Percentiles rank a stretch among this genome's conserved stretches.
Evolutionary conservation across 1,284 basidiomycete species (phyloP).

Genomic region (Leucoagaricus sp.): DNA sequence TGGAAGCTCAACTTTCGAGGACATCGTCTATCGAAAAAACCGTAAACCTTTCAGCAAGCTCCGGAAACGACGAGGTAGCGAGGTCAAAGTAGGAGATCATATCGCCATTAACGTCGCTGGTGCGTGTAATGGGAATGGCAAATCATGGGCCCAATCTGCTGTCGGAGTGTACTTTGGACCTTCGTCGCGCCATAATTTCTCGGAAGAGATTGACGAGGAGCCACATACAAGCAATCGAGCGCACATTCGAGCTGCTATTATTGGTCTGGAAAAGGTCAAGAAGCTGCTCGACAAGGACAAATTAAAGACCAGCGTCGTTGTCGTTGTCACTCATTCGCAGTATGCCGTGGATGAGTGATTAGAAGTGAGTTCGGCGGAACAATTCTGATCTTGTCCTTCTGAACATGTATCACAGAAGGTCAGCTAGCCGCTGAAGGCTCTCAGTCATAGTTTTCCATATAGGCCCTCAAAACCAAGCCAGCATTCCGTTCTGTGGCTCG

Average conservation of each 20-base stretch:
- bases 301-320: conserved; percentile 2
- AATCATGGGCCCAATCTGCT: background rate
- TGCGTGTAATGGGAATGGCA: conserved; percentile 5
- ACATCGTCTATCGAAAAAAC: background rate
- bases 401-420: no score
- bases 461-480: no score
- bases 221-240: conserved; percentile 14
- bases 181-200: background rate
- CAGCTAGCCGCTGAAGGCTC: no score
- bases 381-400: no score
- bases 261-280: conserved; percentile 7
- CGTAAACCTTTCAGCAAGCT: background rate
- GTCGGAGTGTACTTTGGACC: conserved; percentile 8
- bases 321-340: conserved; percentile 11
- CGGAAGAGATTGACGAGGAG: background rate
- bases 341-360: conserved; percentile 9
- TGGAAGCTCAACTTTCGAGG: background rate
- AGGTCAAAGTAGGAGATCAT: background rate
- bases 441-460: no score
- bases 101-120: conserved; percentile 6
- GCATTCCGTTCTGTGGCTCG: no score
- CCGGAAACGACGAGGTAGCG: background rate
- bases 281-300: background rate
- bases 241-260: conserved; percentile 11
- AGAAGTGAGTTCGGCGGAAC: conserved; percentile 4